Base-by-base conservation (phyloP, 176 grass and related monocot genomes). In the Zizania latifolia region DNA sequence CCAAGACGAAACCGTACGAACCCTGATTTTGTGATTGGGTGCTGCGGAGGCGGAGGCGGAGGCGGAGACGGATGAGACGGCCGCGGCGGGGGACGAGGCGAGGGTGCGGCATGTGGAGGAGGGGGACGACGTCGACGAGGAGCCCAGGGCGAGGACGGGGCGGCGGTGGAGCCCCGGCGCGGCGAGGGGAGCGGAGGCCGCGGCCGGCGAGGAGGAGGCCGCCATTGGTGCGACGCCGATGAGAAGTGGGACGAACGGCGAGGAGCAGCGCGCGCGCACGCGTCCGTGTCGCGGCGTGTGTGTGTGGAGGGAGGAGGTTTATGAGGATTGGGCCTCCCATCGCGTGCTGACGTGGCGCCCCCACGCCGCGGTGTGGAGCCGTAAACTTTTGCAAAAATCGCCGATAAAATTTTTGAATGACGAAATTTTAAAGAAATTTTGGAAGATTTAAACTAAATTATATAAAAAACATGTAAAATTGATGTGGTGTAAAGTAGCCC, bases 281-380 rank as follows among this genome's bases (percentile, higher is more conserved):
- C n/a, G n/a, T n/a, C n/a, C n/a, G n/a, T n/a, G n/a, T n/a, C n/a
- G n/a, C n/a, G n/a, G 82, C 9, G 34, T 19, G 58, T 0, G 59
- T 72, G 84, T 82, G 85, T 58, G 84, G 78, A 86, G 65, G 36
- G 72, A 76, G 71, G 59, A 61, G 12, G 13, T 23, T 29, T 38
- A 45, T 10, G 27, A 56, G 80, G 80, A 82, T 82, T 65, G 60
- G 70, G 34, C 19, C 17, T 65, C 44, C 19, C n/a, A 16, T 55
- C 45, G 45, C 17, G 14, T 57, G 26, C 48, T 53, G 48, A 53
- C 48, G 48, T 53, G 48, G 48, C 46, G 11, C 46, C 34, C 46
- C n/a, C n/a, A n/a, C n/a, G n/a, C n/a, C n/a, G n/a, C n/a, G n/a
- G n/a, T n/a, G n/a, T n/a, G n/a, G n/a, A n/a, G n/a, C n/a, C n/a